Conservation (phyloP, 768 basidiomycete genomes). For the Suillus lakei region DNA sequence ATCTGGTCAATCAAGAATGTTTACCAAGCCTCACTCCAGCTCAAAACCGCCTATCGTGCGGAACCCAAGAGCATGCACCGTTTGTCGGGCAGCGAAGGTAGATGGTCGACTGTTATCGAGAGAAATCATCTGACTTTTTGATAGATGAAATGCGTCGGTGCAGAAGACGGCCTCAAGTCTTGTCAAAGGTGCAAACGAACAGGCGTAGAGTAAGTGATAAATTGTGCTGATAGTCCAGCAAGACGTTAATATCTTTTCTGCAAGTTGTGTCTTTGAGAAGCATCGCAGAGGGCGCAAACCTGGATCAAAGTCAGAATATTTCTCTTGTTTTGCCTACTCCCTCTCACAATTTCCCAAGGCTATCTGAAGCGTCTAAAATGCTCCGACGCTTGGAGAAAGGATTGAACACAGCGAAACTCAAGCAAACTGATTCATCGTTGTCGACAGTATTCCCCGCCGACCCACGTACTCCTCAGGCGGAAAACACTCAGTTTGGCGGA, state of each 20-base stretch:
- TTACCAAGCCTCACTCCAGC: constrained; percentile 28
- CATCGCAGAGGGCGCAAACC: constrained; percentile 88
- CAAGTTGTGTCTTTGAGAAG: constrained; percentile 85
- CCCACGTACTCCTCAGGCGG: constrained; percentile 28
- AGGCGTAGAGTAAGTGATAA: constrained; percentile 64
- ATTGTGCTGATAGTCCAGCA: constrained; percentile 19
- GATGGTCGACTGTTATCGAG: constrained; percentile 18
- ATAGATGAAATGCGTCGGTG: constrained; percentile 92
- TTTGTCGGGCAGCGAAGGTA: constrained; percentile 86
- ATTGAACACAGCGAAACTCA: constrained; percentile 75
- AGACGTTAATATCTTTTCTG: constrained; percentile 15
- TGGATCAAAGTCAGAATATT: constrained; percentile 74
- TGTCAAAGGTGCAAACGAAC: constrained; percentile 88
- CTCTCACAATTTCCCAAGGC: constrained; percentile 44
- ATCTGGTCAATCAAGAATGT: constrained; percentile 15
- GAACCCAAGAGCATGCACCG: constrained; percentile 74
- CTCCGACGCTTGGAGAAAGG: constrained; percentile 86
- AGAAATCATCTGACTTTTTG: constrained; percentile 20
- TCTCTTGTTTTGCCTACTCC: constrained; percentile 11
- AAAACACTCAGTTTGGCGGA: constrained; percentile 30
- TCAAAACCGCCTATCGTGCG: constrained; percentile 50
- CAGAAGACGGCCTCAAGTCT: constrained; percentile 79
- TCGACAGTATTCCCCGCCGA: constrained; percentile 38
- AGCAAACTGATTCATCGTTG: constrained; percentile 49
- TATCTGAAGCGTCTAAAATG: constrained; percentile 91